Conservation (phyloP, 2,329 filamentous ascomycete genomes). For the Aspergillus thermomutatus region DNA sequence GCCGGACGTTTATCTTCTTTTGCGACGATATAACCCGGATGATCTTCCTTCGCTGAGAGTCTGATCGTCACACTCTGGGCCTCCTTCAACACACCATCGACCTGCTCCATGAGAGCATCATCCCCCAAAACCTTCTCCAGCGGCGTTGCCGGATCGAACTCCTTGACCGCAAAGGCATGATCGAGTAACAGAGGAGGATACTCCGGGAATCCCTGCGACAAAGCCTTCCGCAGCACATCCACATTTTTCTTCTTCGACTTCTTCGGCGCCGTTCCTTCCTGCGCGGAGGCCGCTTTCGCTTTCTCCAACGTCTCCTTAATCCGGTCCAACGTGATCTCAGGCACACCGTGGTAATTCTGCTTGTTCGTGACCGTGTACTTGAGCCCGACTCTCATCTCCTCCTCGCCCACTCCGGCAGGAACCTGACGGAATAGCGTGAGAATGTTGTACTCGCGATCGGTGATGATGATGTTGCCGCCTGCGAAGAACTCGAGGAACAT, state of each 20-base stretch:
- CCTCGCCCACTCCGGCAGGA: conserved; percentile 75
- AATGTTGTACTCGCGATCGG: conserved; percentile 79
- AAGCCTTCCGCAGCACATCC: conserved; percentile 72
- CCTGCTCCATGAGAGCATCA: conserved; percentile 59
- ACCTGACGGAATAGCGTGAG: conserved; percentile 78
- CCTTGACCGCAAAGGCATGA: conserved; percentile 69
- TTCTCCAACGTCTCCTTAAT: conserved; percentile 66
- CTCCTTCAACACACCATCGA: conserved; percentile 66
- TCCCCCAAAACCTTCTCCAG: conserved; percentile 68
- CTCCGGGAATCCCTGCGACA: conserved; percentile 83
- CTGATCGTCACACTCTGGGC: conserved; percentile 67
- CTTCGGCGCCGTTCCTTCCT: conserved; percentile 45
- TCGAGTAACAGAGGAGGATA: conserved; percentile 84
- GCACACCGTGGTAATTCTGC: conserved; percentile 77
- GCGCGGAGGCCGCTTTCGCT: conserved; percentile 46
- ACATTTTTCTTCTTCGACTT: conserved; percentile 73
- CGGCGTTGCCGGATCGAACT: conserved; percentile 66
- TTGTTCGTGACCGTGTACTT: conserved; percentile 76
- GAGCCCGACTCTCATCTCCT: conserved; percentile 72
- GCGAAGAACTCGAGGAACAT: conserved; percentile 96
- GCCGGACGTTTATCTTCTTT: conserved; percentile 48
- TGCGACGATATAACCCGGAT: conserved; percentile 85
- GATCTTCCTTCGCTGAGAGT: conserved; percentile 62
- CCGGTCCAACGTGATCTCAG: conserved; percentile 69
- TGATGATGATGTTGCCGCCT: conserved; percentile 89